Evolutionary conservation across 148 eudicot genomes (phyloP), one percentile per base, ranked within the genome.

Genomic region (Suaeda aralocaspica): DNA sequence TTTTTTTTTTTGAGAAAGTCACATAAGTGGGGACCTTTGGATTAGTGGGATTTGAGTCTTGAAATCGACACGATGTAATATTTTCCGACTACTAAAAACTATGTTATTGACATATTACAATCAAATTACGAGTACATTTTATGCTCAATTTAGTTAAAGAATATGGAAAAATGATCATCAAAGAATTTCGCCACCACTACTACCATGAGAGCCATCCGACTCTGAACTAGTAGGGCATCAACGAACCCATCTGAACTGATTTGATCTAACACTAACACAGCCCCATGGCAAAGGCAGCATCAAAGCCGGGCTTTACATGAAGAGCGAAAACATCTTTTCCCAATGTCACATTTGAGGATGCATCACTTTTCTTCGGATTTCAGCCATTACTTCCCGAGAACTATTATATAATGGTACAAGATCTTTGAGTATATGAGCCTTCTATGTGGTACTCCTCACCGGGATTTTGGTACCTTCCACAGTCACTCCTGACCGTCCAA

Each of bases 271-370:
- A 88, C 85, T 0, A 93, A 81, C 8, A 93, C 86, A 93, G 75
- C 16, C 90, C 94, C 98, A 93, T 90, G 5, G 90, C 96, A 15
- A 93, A 93, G n/a, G 95, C 90, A 1, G 80, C 78, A 33, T 93
- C 96, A 39, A 88, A 87, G 0, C 98, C 98, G 0, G 92, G 85
- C 67, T 88, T 88, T 1, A 93, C 13, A 0, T 60, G 71, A 0
- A 90, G 74, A 0, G 85, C 74, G 72, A 93, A 88, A 0, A 89
- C 98, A 44, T 93, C 98, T 39, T 86, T 93, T 0, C 98, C 96
- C 53, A 90, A 79, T 25, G 83, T 74, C 69, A 93, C 92, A 36
- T 87, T 79, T 4, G 92, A 64, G 5, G 88, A 72, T 2, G 80
- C 70, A 68, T 93, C 98, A 60, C 91, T 62, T 93, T 93, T 39